Evolutionary conservation across 2,329 filamentous ascomycete genomes (phyloP).

Genomic region (Ophiosphaerella korrae): DNA sequence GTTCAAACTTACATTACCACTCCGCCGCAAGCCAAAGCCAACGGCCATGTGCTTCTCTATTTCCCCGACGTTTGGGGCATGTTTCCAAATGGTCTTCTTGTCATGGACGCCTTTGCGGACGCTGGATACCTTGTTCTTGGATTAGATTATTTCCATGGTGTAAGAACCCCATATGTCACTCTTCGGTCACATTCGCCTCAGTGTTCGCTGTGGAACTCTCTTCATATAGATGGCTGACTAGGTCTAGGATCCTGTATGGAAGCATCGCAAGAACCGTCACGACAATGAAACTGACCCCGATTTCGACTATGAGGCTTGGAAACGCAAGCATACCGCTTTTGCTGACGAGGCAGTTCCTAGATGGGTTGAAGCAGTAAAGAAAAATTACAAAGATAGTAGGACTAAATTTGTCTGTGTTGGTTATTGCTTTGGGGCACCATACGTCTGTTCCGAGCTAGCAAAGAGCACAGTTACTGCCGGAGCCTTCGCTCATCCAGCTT

Average conservation of each 20-base stretch:
- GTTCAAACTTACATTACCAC: slow-evolving; percentile 49
- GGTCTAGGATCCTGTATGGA: slow-evolving; percentile 51
- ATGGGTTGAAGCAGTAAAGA: slow-evolving; percentile 51
- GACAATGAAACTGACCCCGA: slow-evolving; percentile 18
- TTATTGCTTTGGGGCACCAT: slow-evolving; percentile 50
- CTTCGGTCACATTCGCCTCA: no score
- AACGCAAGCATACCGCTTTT: slow-evolving; percentile 52
- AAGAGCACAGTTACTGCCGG: slow-evolving; percentile 48
- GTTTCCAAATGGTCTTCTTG: slow-evolving; percentile 50
- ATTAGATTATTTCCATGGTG: slow-evolving; percentile 54
- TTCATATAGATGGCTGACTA: neutral
- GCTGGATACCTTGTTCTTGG: slow-evolving; percentile 52
- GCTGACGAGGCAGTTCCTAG: slow-evolving; percentile 51
- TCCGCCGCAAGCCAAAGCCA: slow-evolving; percentile 35
- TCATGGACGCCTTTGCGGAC: slow-evolving; percentile 56
- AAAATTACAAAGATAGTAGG: slow-evolving; percentile 39
- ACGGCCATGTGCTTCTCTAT: slow-evolving; percentile 53
- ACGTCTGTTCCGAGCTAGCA: slow-evolving; percentile 52
- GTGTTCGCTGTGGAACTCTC: no score
- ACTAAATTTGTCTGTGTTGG: slow-evolving; percentile 52
- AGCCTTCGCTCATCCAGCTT: slow-evolving; percentile 59
- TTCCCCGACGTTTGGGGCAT: slow-evolving; percentile 56
- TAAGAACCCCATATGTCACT: slow-evolving; percentile 17
- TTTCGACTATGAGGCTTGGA: slow-evolving; percentile 59
- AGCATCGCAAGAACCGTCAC: slow-evolving; percentile 41